Conservation (phyloP, 257 asterid species). For the Nicotiana otophora region DNA sequence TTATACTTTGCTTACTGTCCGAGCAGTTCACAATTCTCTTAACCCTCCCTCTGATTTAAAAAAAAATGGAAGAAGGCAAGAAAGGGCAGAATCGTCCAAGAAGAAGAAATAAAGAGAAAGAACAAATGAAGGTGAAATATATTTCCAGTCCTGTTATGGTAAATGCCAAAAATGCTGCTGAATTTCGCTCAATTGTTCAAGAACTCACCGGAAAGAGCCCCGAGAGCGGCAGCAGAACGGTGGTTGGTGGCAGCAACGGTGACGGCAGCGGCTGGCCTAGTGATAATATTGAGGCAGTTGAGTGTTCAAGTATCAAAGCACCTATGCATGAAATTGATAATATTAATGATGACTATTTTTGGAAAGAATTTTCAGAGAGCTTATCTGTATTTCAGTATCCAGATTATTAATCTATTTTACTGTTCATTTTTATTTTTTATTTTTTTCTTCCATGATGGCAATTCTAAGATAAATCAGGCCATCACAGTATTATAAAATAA, state of each 20-base stretch:
- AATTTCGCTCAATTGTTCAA: constrained; percentile 35
- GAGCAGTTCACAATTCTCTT: too few relatives aligned
- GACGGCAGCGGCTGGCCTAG: neutral
- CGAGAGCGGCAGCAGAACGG: neutral
- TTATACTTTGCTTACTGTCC: too few relatives aligned
- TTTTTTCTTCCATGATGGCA: neutral
- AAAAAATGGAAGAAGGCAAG: neutral
- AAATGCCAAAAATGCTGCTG: constrained; percentile 28
- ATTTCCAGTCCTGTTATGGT: constrained; percentile 29
- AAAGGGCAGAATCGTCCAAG: neutral
- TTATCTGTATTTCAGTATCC: neutral
- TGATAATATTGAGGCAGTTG: neutral
- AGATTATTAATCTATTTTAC: neutral
- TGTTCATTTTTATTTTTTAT: neutral
- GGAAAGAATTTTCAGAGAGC: neutral
- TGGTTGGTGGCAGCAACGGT: too few relatives aligned
- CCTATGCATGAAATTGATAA: neutral
- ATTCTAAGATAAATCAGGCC: neutral
- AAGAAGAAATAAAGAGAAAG: neutral
- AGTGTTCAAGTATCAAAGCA: neutral
- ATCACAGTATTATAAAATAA: neutral
- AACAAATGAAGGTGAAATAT: constrained; percentile 30
- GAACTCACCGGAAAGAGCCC: constrained; percentile 30
- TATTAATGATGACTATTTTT: neutral
- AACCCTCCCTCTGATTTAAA: neutral